phyloP scores from a whole-genome alignment of 2,329 filamentous ascomycete genomes.

The Fusarium nisikadoi region DNA sequence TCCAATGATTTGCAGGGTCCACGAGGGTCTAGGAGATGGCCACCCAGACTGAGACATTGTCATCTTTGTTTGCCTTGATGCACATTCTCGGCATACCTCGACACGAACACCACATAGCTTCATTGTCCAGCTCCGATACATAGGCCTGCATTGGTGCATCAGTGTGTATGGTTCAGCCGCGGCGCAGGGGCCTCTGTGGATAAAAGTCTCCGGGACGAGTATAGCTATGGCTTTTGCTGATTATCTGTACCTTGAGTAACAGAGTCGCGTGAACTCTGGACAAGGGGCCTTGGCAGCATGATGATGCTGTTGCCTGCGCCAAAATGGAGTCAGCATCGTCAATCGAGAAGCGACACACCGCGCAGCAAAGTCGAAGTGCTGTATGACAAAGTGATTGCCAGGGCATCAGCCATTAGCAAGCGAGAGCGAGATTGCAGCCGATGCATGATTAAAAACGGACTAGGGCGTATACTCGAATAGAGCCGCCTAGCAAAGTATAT shows the following conservation, averaged over 20 bases:
- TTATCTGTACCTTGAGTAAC: slow-evolving; percentile 33
- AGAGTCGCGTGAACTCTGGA: slow-evolving; percentile 42
- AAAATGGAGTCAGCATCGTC: slow-evolving; percentile 30
- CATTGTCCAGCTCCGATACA: slow-evolving; percentile 8
- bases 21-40: slow-evolving; percentile 27
- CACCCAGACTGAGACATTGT: slow-evolving; percentile 18
- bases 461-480: neutral
- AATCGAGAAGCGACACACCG: slow-evolving; percentile 14
- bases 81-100: slow-evolving; percentile 8
- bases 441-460: slow-evolving; percentile 3
- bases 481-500: neutral
- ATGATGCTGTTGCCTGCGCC: slow-evolving; percentile 41
- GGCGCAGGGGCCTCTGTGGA: slow-evolving; percentile 32
- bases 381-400: neutral
- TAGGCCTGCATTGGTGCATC: slow-evolving; percentile 10
- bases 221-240: slow-evolving; percentile 26
- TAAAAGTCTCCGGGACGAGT: slow-evolving; percentile 30
- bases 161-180: slow-evolving; percentile 10
- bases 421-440: neutral
- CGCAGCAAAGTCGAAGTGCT: slow-evolving; percentile 4
- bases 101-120: slow-evolving; percentile 17
- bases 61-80: slow-evolving; percentile 10
- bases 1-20: slow-evolving; percentile 41
- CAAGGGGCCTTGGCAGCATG: slow-evolving; percentile 35
- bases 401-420: neutral